Evolutionary conservation across 768 basidiomycete genomes (phyloP).

Genomic region (Psilocybe tampanensis): DNA sequence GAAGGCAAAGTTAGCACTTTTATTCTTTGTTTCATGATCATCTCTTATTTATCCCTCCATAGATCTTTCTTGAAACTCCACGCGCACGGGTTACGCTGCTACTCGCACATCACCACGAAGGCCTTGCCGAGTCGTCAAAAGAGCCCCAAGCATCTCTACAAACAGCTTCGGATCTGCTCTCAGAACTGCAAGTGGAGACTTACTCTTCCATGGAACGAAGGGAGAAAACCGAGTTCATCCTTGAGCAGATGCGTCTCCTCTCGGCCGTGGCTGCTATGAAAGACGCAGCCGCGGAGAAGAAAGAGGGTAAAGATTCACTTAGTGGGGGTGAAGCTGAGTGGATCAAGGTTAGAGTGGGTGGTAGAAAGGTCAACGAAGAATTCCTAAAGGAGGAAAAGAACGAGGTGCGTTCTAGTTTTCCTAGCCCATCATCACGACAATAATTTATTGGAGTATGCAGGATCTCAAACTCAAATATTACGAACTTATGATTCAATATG

Average conservation of each 20-base stretch:
- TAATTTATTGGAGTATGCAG: conserved; percentile 41
- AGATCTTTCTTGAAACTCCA: conserved; percentile 98
- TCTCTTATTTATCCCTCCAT: not conserved
- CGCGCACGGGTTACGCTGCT: conserved; percentile 91
- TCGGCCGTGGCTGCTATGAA: conserved; percentile 76
- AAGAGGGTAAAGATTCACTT: conserved; percentile 62
- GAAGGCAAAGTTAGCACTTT: conserved; percentile 85
- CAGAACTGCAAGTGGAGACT: conserved; percentile 97
- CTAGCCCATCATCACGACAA: not conserved
- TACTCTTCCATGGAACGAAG: conserved; percentile 98
- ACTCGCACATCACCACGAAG: conserved; percentile 86
- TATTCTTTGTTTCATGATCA: not conserved
- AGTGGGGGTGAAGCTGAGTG: conserved; percentile 87
- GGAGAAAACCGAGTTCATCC: conserved; percentile 97
- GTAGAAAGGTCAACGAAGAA: conserved; percentile 90
- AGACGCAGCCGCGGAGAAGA: conserved; percentile 65
- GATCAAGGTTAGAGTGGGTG: conserved; percentile 90
- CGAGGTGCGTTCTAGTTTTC: conserved; percentile 53
- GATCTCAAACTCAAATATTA: conserved; percentile 96
- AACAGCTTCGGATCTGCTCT: conserved; percentile 88
- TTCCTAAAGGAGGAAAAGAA: conserved; percentile 90
- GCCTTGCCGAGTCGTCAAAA: conserved; percentile 48
- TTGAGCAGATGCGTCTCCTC: conserved; percentile 96
- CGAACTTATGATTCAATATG: conserved; percentile 95
- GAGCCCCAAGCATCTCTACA: conserved; percentile 72